phyloP scores from a whole-genome alignment of 2,329 filamentous ascomycete genomes.

The Pseudogymnoascus sp. region DNA sequence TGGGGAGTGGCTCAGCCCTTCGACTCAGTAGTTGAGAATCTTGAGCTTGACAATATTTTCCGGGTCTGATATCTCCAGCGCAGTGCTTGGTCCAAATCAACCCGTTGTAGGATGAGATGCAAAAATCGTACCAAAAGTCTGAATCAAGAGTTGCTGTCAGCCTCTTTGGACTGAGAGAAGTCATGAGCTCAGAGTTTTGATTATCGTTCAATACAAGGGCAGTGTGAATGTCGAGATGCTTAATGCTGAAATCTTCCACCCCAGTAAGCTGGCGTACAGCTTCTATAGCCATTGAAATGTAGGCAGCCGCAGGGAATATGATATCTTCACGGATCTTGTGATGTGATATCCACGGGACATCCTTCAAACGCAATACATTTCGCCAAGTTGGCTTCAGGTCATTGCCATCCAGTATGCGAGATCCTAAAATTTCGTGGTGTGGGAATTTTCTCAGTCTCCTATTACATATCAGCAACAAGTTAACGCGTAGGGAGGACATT shows the following conservation, averaged over 20 bases:
- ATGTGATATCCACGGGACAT: constrained; percentile 45
- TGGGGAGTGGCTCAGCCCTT: neutral
- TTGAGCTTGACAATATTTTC: neutral
- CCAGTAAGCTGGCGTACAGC: constrained; percentile 25
- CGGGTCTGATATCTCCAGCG: constrained; percentile 18
- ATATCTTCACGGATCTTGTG: constrained; percentile 43
- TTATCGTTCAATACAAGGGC: constrained; percentile 20
- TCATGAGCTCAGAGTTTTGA: constrained; percentile 21
- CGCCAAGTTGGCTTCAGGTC: constrained; percentile 22
- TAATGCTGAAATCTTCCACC: constrained; percentile 16
- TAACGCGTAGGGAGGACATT: neutral
- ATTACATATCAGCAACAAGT: constrained; percentile 16
- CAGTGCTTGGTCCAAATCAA: constrained; percentile 25
- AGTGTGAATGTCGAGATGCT: constrained; percentile 18
- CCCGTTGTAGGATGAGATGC: constrained; percentile 22
- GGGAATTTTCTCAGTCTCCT: constrained; percentile 35
- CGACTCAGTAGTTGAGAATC: neutral
- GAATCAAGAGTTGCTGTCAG: constrained; percentile 19
- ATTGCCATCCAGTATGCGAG: constrained; percentile 14
- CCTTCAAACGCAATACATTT: constrained; percentile 24
- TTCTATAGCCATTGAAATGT: constrained; percentile 42
- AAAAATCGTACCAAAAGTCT: constrained; percentile 24
- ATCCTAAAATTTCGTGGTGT: constrained; percentile 43
- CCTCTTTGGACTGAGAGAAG: constrained; percentile 17
- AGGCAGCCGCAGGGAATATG: constrained; percentile 43